Evolutionary conservation across 192 early-diverging fungal species (phyloP).

Genomic region (Chytriomyces hyalinus): DNA sequence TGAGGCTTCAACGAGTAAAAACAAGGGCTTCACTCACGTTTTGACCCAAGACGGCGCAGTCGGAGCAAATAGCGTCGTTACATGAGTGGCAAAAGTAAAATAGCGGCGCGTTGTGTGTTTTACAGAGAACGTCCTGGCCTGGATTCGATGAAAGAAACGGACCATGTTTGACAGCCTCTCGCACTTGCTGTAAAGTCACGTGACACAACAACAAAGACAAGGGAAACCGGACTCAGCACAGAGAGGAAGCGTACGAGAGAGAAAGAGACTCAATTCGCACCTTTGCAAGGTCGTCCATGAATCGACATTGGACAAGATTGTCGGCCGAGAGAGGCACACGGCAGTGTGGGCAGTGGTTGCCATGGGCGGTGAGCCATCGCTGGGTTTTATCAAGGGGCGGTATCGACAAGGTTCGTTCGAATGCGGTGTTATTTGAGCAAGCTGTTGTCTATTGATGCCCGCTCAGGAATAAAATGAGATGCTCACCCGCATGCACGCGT

Average conservation of each 20-base stretch:
- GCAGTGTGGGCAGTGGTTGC: slow-evolving; percentile 55
- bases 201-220: background rate
- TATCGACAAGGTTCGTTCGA: background rate
- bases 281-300: slow-evolving; percentile 51
- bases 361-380: slow-evolving; percentile 52
- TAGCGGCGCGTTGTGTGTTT: slow-evolving; percentile 38
- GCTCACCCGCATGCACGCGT: slow-evolving; percentile 48
- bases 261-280: slow-evolving; percentile 19
- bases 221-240: background rate
- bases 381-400: slow-evolving; percentile 14
- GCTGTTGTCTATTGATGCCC: no score
- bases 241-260: background rate
- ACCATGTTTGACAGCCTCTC: slow-evolving; percentile 9
- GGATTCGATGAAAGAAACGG: background rate
- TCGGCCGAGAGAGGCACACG: slow-evolving; percentile 31
- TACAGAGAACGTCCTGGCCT: slow-evolving; percentile 24
- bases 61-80: slow-evolving; percentile 47
- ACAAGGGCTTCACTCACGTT: slow-evolving; percentile 31
- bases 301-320: slow-evolving; percentile 53
- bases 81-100: slow-evolving; percentile 56
- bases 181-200: slow-evolving; percentile 16
- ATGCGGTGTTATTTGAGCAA: background rate
- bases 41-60: slow-evolving; percentile 51
- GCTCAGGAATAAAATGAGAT: background rate
- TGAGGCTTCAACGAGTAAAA: no score